Evolutionary conservation across 805 yeast genomes (phyloP).

Genomic region (Lipomyces yamadae): DNA sequence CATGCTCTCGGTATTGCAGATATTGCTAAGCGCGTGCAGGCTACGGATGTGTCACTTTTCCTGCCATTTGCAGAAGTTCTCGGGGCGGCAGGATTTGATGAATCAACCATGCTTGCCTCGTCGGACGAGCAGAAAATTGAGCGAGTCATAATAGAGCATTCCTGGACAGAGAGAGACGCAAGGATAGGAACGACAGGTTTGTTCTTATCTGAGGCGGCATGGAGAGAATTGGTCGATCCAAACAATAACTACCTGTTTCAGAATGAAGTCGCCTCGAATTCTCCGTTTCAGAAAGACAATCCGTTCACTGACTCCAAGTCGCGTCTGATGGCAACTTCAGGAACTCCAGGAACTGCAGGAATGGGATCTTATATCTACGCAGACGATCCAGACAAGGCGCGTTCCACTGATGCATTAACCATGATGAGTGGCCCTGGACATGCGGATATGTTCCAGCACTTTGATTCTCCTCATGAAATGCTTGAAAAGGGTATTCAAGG

Average conservation of each 20-base stretch:
- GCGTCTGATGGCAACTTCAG: conserved; percentile 37
- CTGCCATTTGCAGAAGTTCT: conserved; percentile 49
- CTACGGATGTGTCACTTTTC: conserved; percentile 48
- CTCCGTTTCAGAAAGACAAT: conserved; percentile 11
- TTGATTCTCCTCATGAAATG: conserved; percentile 43
- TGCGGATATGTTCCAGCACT: conserved; percentile 46
- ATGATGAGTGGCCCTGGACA: conserved; percentile 33
- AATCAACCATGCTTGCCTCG: conserved; percentile 29
- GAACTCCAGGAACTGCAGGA: background rate
- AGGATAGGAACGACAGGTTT: conserved; percentile 49
- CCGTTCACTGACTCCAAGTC: conserved; percentile 20
- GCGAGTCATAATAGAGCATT: conserved; percentile 41
- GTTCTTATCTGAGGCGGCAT: conserved; percentile 49
- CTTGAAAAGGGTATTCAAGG: conserved; percentile 46
- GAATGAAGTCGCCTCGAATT: conserved; percentile 11
- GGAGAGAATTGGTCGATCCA: conserved; percentile 50
- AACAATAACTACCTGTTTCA: conserved; percentile 22
- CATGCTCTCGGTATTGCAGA: conserved; percentile 51
- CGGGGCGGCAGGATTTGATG: conserved; percentile 39
- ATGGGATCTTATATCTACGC: conserved; percentile 36
- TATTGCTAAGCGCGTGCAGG: conserved; percentile 48
- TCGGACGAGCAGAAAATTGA: conserved; percentile 40
- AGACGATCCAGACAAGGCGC: conserved; percentile 37
- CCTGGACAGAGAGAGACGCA: conserved; percentile 49
- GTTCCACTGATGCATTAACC: conserved; percentile 35